These are phyloP conservation scores for Xylaria venustula DNA, from an alignment of 495 filamentous ascomycete species.

Conservation along the genomic window DNA sequence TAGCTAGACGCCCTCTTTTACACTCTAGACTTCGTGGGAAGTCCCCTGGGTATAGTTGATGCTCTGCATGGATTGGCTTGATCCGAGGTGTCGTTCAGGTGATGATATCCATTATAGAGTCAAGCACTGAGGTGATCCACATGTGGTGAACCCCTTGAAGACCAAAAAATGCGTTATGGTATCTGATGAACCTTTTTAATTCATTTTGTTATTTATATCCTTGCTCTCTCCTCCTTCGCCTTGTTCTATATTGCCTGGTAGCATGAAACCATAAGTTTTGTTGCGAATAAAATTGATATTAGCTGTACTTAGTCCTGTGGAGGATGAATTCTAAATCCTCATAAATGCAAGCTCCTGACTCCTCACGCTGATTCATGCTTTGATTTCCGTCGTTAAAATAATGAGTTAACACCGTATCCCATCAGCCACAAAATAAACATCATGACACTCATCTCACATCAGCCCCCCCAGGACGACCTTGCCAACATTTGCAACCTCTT, in stretches of 20 bases:
- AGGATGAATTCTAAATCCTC: not conserved
- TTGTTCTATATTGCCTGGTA: too few relatives aligned
- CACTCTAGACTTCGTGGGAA: constrained; percentile 51
- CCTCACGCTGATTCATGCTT: not conserved
- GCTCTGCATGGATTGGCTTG: constrained; percentile 22
- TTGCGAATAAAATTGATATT: not conserved
- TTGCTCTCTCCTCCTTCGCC: too few relatives aligned
- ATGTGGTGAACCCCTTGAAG: constrained; percentile 59
- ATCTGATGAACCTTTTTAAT: constrained; percentile 75
- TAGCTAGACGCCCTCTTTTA: constrained; percentile 11
- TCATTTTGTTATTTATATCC: not conserved
- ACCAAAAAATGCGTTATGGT: constrained; percentile 73
- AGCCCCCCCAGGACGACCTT: constrained; percentile 88
- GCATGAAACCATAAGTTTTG: too few relatives aligned
- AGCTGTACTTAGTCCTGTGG: not conserved
- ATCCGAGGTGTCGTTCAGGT: constrained; percentile 59
- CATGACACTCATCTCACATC: constrained; percentile 53
- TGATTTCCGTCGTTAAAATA: not conserved
- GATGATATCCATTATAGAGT: constrained; percentile 99
- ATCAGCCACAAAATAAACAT: not conserved
- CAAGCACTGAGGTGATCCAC: constrained; percentile 89
- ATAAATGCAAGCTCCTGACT: not conserved
- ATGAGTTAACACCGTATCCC: not conserved
- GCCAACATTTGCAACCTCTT: constrained; percentile 78
- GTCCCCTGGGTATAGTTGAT: constrained; percentile 35